phyloP scores from a whole-genome alignment of 805 yeast species.

The Saccharomycopsis amapae region DNA sequence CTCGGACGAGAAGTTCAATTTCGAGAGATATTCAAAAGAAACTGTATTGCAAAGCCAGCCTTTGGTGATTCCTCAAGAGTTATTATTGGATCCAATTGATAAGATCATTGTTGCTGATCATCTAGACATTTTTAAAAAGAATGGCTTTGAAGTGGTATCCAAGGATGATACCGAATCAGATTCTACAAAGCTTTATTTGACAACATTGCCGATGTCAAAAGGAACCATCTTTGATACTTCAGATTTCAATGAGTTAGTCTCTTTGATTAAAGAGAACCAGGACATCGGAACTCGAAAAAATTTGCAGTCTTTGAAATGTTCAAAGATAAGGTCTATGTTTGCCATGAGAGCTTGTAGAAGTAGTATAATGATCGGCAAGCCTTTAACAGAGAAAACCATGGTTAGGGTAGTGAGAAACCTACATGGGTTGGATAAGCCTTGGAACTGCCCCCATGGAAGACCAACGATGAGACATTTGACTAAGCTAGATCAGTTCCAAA shows the following conservation, averaged over 20 bases:
- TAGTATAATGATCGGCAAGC: constrained; percentile 89
- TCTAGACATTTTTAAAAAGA: constrained; percentile 47
- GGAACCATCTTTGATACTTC: constrained; percentile 54
- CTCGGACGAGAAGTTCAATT: constrained; percentile 90
- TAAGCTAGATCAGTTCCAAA: constrained; percentile 43
- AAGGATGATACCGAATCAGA: constrained; percentile 33
- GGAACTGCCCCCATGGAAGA: constrained; percentile 96
- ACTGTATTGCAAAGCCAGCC: constrained; percentile 62
- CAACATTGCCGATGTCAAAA: constrained; percentile 69
- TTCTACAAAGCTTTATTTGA: constrained; percentile 39
- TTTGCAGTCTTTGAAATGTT: constrained; percentile 43
- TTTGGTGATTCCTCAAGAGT: constrained; percentile 47
- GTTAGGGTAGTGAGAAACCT: constrained; percentile 56
- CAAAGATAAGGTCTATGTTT: constrained; percentile 74
- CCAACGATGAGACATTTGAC: constrained; percentile 92
- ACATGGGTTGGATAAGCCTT: constrained; percentile 76
- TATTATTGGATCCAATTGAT: constrained; percentile 72
- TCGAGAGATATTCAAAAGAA: constrained; percentile 56
- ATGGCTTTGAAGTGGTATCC: constrained; percentile 65
- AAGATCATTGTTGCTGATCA: constrained; percentile 65
- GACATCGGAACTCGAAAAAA: constrained; percentile 27
- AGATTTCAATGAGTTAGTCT: constrained; percentile 65
- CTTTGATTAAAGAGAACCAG: constrained; percentile 52
- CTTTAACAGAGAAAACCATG: constrained; percentile 58
- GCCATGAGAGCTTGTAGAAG: constrained; percentile 95